Conservation (phyloP, 1,284 basidiomycete species). For the Psilocybe mexicana region DNA sequence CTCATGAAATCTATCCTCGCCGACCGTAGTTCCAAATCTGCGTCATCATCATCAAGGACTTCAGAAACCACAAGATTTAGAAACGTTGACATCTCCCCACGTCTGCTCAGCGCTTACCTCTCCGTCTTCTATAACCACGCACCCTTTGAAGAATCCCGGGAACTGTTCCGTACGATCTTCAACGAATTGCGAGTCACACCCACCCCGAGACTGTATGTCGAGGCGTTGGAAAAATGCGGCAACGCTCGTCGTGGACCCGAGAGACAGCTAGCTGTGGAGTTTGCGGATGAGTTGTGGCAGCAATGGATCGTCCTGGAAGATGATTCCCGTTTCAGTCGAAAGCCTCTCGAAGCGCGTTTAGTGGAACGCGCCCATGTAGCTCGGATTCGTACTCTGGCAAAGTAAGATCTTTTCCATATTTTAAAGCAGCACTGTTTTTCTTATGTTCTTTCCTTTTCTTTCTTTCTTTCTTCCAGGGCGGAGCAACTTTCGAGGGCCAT, state of each 20-base stretch:
- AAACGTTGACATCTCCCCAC: constrained; percentile 58
- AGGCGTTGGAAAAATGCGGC: constrained; percentile 70
- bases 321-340: constrained; percentile 27
- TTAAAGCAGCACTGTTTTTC: background rate
- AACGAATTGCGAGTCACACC: constrained; percentile 41
- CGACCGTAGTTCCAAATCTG: constrained; percentile 37
- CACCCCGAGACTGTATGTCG: constrained; percentile 60
- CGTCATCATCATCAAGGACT: constrained; percentile 9
- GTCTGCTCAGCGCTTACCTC: constrained; percentile 82
- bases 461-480: constrained; percentile 38
- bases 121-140: constrained; percentile 73
- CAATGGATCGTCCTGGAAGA: constrained; percentile 54
- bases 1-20: constrained; percentile 72
- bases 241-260: constrained; percentile 46
- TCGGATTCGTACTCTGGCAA: constrained; percentile 59
- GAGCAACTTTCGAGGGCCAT: constrained; percentile 54
- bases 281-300: constrained; percentile 60
- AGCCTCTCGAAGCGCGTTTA: constrained; percentile 43
- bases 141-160: constrained; percentile 47
- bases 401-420: constrained; percentile 46
- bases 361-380: constrained; percentile 68
- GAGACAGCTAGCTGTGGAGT: constrained; percentile 43
- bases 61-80: constrained; percentile 44
- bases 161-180: constrained; percentile 52
- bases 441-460: too few relatives aligned